phyloP scores from a whole-genome alignment of 2,329 filamentous ascomycete genomes.

The Lecanicillium sp. region DNA sequence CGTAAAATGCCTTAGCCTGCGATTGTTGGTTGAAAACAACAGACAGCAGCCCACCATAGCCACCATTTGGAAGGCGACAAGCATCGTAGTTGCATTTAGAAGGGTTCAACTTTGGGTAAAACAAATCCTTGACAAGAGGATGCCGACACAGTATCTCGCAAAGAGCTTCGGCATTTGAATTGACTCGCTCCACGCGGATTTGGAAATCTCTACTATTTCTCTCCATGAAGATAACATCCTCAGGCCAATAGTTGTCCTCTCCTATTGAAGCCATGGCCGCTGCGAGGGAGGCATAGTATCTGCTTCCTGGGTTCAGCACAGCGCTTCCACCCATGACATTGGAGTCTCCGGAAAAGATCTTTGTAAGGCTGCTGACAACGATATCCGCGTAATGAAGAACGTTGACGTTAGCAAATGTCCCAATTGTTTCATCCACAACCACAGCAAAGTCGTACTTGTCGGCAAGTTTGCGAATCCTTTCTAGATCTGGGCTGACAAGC shows the following conservation, averaged over 20 bases:
- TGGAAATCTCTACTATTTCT: slow-evolving; percentile 91
- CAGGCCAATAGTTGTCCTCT: slow-evolving; percentile 88
- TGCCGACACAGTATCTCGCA: slow-evolving; percentile 59
- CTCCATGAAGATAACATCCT: slow-evolving; percentile 92
- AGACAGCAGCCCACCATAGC: slow-evolving; percentile 85
- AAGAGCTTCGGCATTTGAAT: slow-evolving; percentile 76
- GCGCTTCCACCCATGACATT: slow-evolving; percentile 93
- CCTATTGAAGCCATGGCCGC: slow-evolving; percentile 54
- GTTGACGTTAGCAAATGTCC: slow-evolving; percentile 93
- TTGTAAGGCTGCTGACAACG: slow-evolving; percentile 90
- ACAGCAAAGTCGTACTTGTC: slow-evolving; percentile 81
- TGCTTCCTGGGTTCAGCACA: slow-evolving; percentile 56
- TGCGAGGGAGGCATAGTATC: slow-evolving; percentile 64
- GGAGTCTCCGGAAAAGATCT: slow-evolving; percentile 94
- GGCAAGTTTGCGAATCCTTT: slow-evolving; percentile 70
- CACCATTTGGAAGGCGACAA: slow-evolving; percentile 63
- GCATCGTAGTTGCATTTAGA: slow-evolving; percentile 69
- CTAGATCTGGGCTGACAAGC: slow-evolving; percentile 73
- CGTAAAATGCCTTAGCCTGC: slow-evolving; percentile 75
- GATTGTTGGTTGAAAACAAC: slow-evolving; percentile 64
- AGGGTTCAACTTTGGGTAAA: slow-evolving; percentile 76
- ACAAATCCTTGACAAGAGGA: slow-evolving; percentile 62
- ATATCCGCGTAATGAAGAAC: slow-evolving; percentile 84
- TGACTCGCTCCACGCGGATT: slow-evolving; percentile 73
- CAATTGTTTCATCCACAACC: slow-evolving; percentile 92